Evolutionary conservation across 805 yeast species (phyloP).

Genomic region (Sungouiozyma intestinalis): DNA sequence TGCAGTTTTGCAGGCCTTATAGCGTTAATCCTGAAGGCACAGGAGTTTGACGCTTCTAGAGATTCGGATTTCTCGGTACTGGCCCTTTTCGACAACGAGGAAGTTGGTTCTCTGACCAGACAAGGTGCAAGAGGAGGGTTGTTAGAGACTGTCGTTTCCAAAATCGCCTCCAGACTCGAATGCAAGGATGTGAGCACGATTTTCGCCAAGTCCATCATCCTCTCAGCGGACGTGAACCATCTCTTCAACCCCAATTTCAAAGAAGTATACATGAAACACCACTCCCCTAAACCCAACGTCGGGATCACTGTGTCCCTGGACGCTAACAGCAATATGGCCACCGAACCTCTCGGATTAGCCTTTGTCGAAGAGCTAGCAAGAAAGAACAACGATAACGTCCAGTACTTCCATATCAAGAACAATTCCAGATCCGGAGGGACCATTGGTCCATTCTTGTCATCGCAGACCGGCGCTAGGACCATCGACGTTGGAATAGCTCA

Average conservation of each 20-base stretch:
- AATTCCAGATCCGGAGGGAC: slow-evolving; percentile 83
- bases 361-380: slow-evolving; percentile 61
- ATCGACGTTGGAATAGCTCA: slow-evolving; percentile 78
- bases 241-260: slow-evolving; percentile 70
- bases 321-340: slow-evolving; percentile 76
- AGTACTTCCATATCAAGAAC: slow-evolving; percentile 79
- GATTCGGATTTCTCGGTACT: slow-evolving; percentile 42
- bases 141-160: slow-evolving; percentile 50
- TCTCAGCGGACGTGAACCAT: slow-evolving; percentile 81
- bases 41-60: slow-evolving; percentile 32
- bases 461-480: slow-evolving; percentile 62
- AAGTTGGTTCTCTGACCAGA: slow-evolving; percentile 69
- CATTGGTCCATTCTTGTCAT: slow-evolving; percentile 63
- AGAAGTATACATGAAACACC: slow-evolving; percentile 61
- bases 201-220: slow-evolving; percentile 66
- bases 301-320: slow-evolving; percentile 66
- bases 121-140: slow-evolving; percentile 78
- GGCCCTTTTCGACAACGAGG: slow-evolving; percentile 70
- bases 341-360: slow-evolving; percentile 65
- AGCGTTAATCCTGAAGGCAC: slow-evolving; percentile 43
- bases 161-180: slow-evolving; percentile 31
- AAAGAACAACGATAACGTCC: slow-evolving; percentile 52
- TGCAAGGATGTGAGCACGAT: slow-evolving; percentile 28
- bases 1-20: slow-evolving; percentile 65
- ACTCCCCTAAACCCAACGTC: slow-evolving; percentile 68